These are phyloP conservation scores for Heliosperma pusillum DNA, from an alignment of 148 eudicot genomes.

Conservation along the genomic window DNA sequence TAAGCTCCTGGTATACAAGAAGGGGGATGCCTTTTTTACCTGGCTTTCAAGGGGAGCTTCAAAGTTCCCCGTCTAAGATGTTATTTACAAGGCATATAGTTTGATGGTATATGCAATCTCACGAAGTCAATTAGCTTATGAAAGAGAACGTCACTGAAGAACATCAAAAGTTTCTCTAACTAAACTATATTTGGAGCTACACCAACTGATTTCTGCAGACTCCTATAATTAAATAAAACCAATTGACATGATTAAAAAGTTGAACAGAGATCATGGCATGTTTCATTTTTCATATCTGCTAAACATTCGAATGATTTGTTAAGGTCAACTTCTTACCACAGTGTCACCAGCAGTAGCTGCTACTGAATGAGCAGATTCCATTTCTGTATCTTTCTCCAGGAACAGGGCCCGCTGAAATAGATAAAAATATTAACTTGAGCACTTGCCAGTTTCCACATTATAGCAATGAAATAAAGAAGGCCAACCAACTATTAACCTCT, in stretches of 20 bases:
- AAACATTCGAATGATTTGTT: not conserved
- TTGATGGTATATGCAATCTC: not conserved
- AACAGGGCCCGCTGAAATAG: slow-evolving; percentile 78
- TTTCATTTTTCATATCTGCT: not conserved
- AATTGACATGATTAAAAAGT: not conserved
- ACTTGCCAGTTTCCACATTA: not conserved
- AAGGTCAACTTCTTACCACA: slow-evolving; percentile 42
- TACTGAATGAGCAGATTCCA: slow-evolving; percentile 92
- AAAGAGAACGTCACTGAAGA: not conserved
- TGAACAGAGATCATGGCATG: not conserved
- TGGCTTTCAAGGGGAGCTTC: no score
- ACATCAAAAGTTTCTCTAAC: not conserved
- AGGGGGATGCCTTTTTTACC: no score
- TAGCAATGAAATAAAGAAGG: slow-evolving; percentile 4
- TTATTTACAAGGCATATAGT: not conserved
- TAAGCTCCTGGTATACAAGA: not conserved
- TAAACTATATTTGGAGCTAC: not conserved
- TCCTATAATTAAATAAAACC: not conserved
- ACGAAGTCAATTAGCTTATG: not conserved
- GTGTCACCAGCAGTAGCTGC: slow-evolving; percentile 98
- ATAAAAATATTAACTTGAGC: not conserved
- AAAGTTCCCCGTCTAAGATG: not conserved
- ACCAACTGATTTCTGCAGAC: not conserved
- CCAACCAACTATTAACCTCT: slow-evolving; percentile 53
- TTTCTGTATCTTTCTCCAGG: slow-evolving; percentile 87